Base-by-base conservation (phyloP, 805 yeast genomes). In the Cephaloascus fragrans region DNA sequence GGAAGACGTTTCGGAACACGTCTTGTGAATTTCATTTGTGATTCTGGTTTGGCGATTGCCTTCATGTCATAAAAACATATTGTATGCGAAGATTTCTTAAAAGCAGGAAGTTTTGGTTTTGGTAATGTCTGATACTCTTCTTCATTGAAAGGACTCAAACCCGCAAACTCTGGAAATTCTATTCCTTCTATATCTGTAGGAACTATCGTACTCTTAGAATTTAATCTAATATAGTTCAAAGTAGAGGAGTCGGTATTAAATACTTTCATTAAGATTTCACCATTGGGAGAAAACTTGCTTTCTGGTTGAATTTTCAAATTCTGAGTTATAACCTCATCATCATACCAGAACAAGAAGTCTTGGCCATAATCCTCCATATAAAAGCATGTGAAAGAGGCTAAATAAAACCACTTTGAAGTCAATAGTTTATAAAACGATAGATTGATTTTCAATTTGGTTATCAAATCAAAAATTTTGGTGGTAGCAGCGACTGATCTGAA, bases 331-430 rank as follows among this genome's bases (percentile, higher is more conserved):
- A 6, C 12, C 26, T 38, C 33, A n/a, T 18, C 36, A n/a, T 35
- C 38, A 10, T 40, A 40, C 40, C 43, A 38, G 28, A 41, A 41
- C 9, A 41, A 18, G 31, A 32, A 37, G 29, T 41, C 43, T 26
- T 41, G 18, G 18, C 37, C 40, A 18, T 41, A 41, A 9, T 41
- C 40, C 15, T 37, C 40, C 5, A 41, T 26, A 26, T 38, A 17
- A 23, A 41, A 41, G 32, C 40, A 41, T 8, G 43, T 41, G 38
- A 41, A 41, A 16, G 36, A 18, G 15, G 35, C 38, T 6, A 35
- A 37, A 17, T 37, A 16, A 23, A 37, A 29, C 23, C 37, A 20
- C 4, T 35, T 35, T 4, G 23, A 35, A 29, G 32, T 32, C 16
- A 32, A 33, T 12, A 38, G 8, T n/a, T 38, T 18, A 19, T 23